phyloP scores from a whole-genome alignment of 306 rosid genomes.

The Pyrus communis region DNA sequence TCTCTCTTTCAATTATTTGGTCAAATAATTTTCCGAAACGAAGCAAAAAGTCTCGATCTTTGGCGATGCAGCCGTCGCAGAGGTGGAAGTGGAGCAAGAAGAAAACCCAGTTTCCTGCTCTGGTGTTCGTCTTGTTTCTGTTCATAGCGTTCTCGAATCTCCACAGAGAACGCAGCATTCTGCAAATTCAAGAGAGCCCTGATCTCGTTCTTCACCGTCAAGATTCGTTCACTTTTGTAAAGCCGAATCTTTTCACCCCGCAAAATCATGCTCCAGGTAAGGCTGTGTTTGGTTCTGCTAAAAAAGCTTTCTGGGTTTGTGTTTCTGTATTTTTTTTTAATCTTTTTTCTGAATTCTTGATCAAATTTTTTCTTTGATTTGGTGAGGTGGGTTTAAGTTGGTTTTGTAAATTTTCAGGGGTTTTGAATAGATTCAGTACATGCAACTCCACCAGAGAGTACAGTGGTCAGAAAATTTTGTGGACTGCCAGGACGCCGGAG shows the following conservation, averaged over 20 bases:
- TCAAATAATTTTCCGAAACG: not conserved
- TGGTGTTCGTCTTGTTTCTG: slow-evolving; percentile 39
- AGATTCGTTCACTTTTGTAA: slow-evolving; percentile 46
- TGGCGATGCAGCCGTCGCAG: slow-evolving; percentile 26
- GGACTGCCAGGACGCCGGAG: slow-evolving; percentile 21
- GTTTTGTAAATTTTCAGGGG: slow-evolving; percentile 35
- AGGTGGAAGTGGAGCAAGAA: slow-evolving; percentile 49
- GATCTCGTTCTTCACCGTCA: slow-evolving; percentile 37
- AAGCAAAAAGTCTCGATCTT: not conserved
- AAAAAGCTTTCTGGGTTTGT: not conserved
- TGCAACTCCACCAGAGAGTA: slow-evolving; percentile 74
- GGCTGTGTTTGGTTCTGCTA: slow-evolving; percentile 1
- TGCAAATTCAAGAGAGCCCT: slow-evolving; percentile 51
- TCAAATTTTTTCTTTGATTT: slow-evolving; percentile 2
- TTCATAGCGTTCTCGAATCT: slow-evolving; percentile 59
- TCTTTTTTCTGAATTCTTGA: not conserved
- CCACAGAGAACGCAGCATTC: slow-evolving; percentile 53
- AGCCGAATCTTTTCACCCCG: slow-evolving; percentile 51
- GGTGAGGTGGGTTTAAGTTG: slow-evolving; percentile 15
- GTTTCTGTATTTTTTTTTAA: not conserved
- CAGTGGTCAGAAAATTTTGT: slow-evolving; percentile 64
- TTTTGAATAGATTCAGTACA: slow-evolving; percentile 79
- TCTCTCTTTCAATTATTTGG: not conserved
- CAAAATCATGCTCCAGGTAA: slow-evolving; percentile 43
- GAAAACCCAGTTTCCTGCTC: slow-evolving; percentile 54